A percentile compares a stretch with the other conserved stretches of the same genome.
Evolutionary conservation across 2,329 filamentous ascomycete species (phyloP).

Genomic region (Paraphoma sp.): DNA sequence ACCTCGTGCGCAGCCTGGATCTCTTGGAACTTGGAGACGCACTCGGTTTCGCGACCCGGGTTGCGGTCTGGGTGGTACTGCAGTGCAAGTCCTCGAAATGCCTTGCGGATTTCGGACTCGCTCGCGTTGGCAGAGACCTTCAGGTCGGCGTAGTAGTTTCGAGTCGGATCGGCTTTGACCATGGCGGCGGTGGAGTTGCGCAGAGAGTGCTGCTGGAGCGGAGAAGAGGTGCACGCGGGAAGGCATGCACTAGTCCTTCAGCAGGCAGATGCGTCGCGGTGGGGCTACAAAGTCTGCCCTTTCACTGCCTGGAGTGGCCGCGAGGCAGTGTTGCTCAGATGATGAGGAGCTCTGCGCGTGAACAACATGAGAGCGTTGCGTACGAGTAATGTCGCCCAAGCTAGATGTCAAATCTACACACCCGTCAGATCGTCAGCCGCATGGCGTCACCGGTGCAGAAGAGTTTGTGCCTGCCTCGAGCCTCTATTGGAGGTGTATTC

Average conservation of each 20-base stretch:
- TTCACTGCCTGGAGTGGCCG: slow-evolving; percentile 27
- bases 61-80: slow-evolving; percentile 92
- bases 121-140: slow-evolving; percentile 73
- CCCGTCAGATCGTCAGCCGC: slow-evolving; percentile 24
- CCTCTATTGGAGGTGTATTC: slow-evolving; percentile 21
- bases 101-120: slow-evolving; percentile 79
- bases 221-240: background rate
- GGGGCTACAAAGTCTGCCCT: slow-evolving; percentile 8
- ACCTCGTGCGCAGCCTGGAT: slow-evolving; percentile 89
- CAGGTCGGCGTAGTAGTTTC: slow-evolving; percentile 87
- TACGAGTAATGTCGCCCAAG: slow-evolving; percentile 5
- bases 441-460: slow-evolving; percentile 25
- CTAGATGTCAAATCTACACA: slow-evolving; percentile 12
- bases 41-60: slow-evolving; percentile 79
- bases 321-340: slow-evolving; percentile 44
- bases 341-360: slow-evolving; percentile 34
- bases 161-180: slow-evolving; percentile 71
- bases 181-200: slow-evolving; percentile 51
- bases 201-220: background rate
- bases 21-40: slow-evolving; percentile 81
- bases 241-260: background rate
- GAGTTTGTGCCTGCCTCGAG: slow-evolving; percentile 10
- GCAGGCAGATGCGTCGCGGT: slow-evolving; percentile 24
- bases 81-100: slow-evolving; percentile 83
- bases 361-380: slow-evolving; percentile 32